Percentiles rank a stretch among this genome's conserved stretches.
Evolutionary conservation across 2,329 filamentous ascomycete species (phyloP).

Genomic region (Dendryphion nanum): DNA sequence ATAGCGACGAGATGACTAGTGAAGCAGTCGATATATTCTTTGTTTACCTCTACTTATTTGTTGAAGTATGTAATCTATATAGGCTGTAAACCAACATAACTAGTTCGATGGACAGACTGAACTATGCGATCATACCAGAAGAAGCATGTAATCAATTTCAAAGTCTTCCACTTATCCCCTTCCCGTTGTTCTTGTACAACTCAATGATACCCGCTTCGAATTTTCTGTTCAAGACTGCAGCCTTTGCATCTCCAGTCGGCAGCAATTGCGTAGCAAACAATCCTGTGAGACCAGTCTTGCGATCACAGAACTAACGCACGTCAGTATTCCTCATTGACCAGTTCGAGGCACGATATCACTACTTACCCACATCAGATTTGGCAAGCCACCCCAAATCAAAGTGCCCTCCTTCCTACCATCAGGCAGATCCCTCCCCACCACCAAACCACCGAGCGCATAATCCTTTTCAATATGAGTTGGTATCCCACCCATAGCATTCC

Average conservation of each 20-base stretch:
- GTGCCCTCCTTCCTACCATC: constrained; percentile 27
- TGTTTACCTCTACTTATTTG: not conserved
- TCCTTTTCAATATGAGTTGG: constrained; percentile 16
- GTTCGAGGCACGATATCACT: not conserved
- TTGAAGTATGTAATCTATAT: not conserved
- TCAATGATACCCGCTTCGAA: constrained; percentile 1
- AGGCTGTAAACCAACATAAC: not conserved
- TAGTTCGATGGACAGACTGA: no score
- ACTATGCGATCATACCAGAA: no score
- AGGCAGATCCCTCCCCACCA: constrained; percentile 16
- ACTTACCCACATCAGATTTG: constrained; percentile 34
- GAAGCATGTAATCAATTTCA: not conserved
- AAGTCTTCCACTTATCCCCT: not conserved
- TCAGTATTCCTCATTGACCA: not conserved
- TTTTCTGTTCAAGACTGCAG: not conserved
- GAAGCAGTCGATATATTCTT: not conserved
- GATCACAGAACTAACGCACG: not conserved
- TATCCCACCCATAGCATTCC: constrained; percentile 25
- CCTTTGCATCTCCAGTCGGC: constrained; percentile 1
- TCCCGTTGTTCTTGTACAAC: constrained; percentile 1
- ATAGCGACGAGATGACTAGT: no score
- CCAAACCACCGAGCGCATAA: constrained; percentile 32
- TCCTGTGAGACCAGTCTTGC: not conserved
- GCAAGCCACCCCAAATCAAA: constrained; percentile 33
- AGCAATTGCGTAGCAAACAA: not conserved